Percentiles rank a stretch among this genome's conserved stretches.
phyloP scores from a whole-genome alignment of 1,284 basidiomycete genomes.

The Phylloboletellus chloephorus region DNA sequence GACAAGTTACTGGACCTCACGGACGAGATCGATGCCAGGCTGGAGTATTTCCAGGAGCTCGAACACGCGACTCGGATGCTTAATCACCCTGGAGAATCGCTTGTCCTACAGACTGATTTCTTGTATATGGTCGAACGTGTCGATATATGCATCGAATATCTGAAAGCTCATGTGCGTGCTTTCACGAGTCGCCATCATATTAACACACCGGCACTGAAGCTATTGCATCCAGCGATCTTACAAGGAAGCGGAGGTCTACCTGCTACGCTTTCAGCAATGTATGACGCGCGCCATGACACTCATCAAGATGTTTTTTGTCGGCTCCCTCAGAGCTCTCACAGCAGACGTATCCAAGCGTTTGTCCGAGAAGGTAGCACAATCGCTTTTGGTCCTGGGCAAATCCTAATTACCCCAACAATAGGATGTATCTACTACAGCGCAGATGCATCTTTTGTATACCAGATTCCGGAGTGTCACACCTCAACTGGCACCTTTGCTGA shows the following conservation, averaged over 20 bases:
- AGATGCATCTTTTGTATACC: slow-evolving; percentile 82
- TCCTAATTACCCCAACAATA: slow-evolving; percentile 26
- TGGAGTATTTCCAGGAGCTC: slow-evolving; percentile 90
- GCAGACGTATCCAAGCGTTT: slow-evolving; percentile 70
- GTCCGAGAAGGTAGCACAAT: slow-evolving; percentile 56
- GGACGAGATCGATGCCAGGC: slow-evolving; percentile 67
- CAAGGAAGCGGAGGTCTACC: slow-evolving; percentile 84
- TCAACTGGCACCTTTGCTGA: slow-evolving; percentile 70
- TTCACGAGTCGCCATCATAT: background rate
- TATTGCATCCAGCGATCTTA: slow-evolving; percentile 64
- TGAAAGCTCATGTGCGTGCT: slow-evolving; percentile 72
- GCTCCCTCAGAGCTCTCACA: slow-evolving; percentile 69
- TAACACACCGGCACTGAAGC: slow-evolving; percentile 4
- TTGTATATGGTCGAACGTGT: slow-evolving; percentile 90
- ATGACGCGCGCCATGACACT: slow-evolving; percentile 94
- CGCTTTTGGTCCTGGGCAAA: background rate
- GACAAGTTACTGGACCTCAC: slow-evolving; percentile 75
- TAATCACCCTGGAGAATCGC: slow-evolving; percentile 85
- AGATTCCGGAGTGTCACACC: slow-evolving; percentile 73
- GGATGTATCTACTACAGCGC: slow-evolving; percentile 79
- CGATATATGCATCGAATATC: slow-evolving; percentile 86
- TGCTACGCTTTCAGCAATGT: slow-evolving; percentile 92
- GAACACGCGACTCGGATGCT: slow-evolving; percentile 87
- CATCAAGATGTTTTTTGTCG: slow-evolving; percentile 91
- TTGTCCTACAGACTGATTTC: slow-evolving; percentile 86